phyloP scores from a whole-genome alignment of 352 stramenopile species.

The Phytopythium ostracodes region DNA sequence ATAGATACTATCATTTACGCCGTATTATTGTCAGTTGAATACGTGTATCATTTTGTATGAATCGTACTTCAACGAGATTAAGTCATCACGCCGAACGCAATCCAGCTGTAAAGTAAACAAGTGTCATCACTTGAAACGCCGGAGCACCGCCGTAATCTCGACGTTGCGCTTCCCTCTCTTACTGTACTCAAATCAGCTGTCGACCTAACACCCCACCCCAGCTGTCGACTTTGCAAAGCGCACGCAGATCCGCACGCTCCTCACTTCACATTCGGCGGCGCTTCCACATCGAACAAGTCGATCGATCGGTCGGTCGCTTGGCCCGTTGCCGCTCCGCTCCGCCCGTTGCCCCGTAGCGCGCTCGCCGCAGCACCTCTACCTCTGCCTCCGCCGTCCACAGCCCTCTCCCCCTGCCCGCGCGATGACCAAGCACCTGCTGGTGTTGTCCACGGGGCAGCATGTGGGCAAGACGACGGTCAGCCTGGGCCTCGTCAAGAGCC shows the following conservation, averaged over 20 bases:
- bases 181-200: neutral
- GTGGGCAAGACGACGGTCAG: conserved; percentile 97
- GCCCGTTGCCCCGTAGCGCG: too few species aligned
- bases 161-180: neutral
- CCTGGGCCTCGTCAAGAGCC: conserved; percentile 92
- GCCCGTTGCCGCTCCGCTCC: too few species aligned
- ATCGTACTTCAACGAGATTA: neutral
- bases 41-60: too few species aligned
- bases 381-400: too few species aligned
- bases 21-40: too few species aligned
- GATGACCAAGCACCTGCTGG: conserved; percentile 77
- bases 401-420: neutral
- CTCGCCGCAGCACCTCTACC: too few species aligned
- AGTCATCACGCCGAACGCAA: neutral
- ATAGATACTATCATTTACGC: too few species aligned
- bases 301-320: too few species aligned
- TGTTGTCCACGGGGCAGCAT: conserved; percentile 93
- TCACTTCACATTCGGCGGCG: too few species aligned
- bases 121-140: neutral
- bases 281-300: too few species aligned
- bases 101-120: neutral
- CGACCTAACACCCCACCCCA: neutral
- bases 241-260: neutral
- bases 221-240: neutral
- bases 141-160: neutral